These are phyloP conservation scores for Hymenoscyphus scutula DNA, from an alignment of 2,329 filamentous ascomycete species.

Conservation along the genomic window DNA sequence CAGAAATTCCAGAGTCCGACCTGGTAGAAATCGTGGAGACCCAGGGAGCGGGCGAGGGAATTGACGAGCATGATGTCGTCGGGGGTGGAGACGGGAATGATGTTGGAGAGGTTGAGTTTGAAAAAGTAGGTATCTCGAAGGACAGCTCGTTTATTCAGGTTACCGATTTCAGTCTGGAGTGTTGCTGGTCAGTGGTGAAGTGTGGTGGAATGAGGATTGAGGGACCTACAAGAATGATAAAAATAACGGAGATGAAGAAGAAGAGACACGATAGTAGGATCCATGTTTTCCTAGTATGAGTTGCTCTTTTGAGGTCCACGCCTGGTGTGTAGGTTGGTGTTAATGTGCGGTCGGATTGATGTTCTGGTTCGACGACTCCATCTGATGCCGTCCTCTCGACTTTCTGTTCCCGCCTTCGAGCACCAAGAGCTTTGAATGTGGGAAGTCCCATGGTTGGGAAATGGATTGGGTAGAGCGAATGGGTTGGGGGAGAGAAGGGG, in stretches of 20 bases:
- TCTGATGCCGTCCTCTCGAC: slow-evolving; percentile 10
- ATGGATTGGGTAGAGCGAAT: not conserved
- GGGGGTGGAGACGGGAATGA: slow-evolving; percentile 42
- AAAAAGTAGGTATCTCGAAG: slow-evolving; percentile 78
- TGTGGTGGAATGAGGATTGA: not conserved
- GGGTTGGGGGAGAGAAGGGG: not conserved
- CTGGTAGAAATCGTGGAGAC: slow-evolving; percentile 91
- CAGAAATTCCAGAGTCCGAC: slow-evolving; percentile 92
- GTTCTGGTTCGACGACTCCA: slow-evolving; percentile 11
- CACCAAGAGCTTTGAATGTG: slow-evolving; percentile 32
- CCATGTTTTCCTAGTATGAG: slow-evolving; percentile 50
- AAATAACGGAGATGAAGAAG: slow-evolving; percentile 73
- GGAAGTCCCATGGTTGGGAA: slow-evolving; percentile 29
- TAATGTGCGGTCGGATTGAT: slow-evolving; percentile 27
- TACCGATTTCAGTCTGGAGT: slow-evolving; percentile 54
- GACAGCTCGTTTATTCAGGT: slow-evolving; percentile 59
- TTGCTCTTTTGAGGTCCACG: slow-evolving; percentile 45
- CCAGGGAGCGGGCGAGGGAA: slow-evolving; percentile 80
- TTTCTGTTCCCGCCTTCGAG: slow-evolving; percentile 21
- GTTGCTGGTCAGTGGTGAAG: not conserved
- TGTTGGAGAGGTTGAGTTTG: slow-evolving; percentile 76
- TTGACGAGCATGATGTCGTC: slow-evolving; percentile 72
- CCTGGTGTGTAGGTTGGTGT: slow-evolving; percentile 24
- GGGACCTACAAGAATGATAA: slow-evolving; percentile 67
- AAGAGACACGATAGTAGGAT: slow-evolving; percentile 64